A percentile compares a stretch with the other conserved stretches of the same genome.
These are phyloP conservation scores for Cryptosporidium ubiquitum DNA, from an alignment of 169 alveolate species.

Conservation along the genomic window DNA sequence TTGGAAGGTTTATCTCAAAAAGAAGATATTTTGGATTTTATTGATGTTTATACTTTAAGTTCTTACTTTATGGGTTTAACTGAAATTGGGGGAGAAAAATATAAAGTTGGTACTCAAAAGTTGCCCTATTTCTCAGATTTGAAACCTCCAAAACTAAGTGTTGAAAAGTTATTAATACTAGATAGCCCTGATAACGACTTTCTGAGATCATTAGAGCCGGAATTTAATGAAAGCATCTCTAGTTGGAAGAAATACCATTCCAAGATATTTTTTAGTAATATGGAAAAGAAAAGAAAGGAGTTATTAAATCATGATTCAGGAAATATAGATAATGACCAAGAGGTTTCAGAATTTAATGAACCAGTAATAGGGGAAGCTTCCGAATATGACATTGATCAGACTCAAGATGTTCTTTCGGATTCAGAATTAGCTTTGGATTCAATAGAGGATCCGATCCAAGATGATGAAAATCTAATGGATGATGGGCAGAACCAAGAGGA, in stretches of 20 bases:
- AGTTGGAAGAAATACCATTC: constrained; percentile 61
- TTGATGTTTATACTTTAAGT: constrained; percentile 6
- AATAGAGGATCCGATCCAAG: neutral
- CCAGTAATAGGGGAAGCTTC: neutral
- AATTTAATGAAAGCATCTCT: neutral
- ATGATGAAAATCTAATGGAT: neutral
- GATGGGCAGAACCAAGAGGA: neutral
- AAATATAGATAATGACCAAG: neutral
- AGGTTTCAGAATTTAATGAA: neutral
- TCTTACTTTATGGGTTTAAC: constrained; percentile 47
- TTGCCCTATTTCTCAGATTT: constrained; percentile 46
- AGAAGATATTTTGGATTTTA: constrained; percentile 19
- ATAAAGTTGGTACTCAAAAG: neutral
- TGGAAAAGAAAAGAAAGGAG: neutral
- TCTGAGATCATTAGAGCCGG: constrained; percentile 36
- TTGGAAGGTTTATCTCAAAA: constrained; percentile 14
- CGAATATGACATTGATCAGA: neutral
- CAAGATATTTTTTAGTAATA: neutral
- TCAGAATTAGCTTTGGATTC: neutral
- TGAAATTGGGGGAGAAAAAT: constrained; percentile 10
- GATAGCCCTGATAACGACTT: neutral
- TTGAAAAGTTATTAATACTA: neutral
- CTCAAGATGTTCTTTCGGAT: constrained; percentile 2
- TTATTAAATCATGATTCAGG: neutral
- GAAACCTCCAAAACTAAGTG: constrained; percentile 35